These are phyloP conservation scores for Pseudomonodictys pantanalensis DNA, from an alignment of 495 filamentous ascomycete genomes.

Conservation along the genomic window DNA sequence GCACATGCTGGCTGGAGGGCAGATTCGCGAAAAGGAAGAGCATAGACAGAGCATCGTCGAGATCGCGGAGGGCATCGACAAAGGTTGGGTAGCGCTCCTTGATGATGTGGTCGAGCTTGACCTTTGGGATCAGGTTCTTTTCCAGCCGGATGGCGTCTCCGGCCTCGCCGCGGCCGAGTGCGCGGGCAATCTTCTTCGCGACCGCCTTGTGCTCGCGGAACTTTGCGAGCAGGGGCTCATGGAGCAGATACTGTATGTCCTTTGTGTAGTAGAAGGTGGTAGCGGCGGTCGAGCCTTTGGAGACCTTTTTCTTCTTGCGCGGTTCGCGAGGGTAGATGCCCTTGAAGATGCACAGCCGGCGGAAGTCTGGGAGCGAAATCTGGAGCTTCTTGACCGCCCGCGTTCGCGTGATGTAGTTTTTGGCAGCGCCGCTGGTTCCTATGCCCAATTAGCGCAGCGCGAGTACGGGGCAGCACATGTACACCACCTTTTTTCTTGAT, in stretches of 20 bases:
- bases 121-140: slow-evolving; percentile 76
- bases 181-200: slow-evolving; percentile 92
- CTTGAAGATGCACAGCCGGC: slow-evolving; percentile 98
- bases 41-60: slow-evolving; percentile 95
- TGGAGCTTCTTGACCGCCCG: slow-evolving; percentile 97
- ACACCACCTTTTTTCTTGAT: slow-evolving; percentile 95
- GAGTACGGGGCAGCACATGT: not conserved
- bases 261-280: slow-evolving; percentile 99
- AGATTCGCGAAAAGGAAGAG: slow-evolving; percentile 96
- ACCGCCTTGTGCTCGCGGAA: slow-evolving; percentile 96
- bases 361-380: slow-evolving; percentile 93
- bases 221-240: slow-evolving; percentile 91
- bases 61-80: slow-evolving; percentile 86
- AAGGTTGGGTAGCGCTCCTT: slow-evolving; percentile 98
- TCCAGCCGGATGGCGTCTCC: slow-evolving; percentile 80
- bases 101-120: slow-evolving; percentile 92
- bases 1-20: slow-evolving; percentile 81
- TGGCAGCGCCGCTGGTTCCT: slow-evolving; percentile 88
- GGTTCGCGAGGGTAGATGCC: slow-evolving; percentile 98
- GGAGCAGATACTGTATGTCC: slow-evolving; percentile 96
- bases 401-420: slow-evolving; percentile 96
- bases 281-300: slow-evolving; percentile 79
- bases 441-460: slow-evolving; percentile 5
- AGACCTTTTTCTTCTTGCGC: slow-evolving; percentile 91
- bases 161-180: slow-evolving; percentile 86